These are phyloP conservation scores for Globisporangium megalacanthum DNA, from an alignment of 352 stramenopile genomes.

Conservation along the genomic window DNA sequence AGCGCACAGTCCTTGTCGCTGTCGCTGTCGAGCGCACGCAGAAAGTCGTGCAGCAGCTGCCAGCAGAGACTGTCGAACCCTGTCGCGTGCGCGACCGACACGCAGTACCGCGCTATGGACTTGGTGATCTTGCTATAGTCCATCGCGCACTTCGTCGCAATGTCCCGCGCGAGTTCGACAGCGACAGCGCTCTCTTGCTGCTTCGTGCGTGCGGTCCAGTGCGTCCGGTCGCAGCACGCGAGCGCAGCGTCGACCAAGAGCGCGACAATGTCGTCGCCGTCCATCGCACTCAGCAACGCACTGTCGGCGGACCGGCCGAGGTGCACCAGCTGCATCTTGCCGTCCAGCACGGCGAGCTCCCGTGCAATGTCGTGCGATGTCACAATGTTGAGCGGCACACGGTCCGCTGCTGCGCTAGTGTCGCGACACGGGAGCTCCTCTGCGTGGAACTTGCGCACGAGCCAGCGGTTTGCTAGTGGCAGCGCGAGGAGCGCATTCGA, in stretches of 20 bases:
- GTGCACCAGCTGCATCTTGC: conserved; percentile 50
- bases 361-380: conserved; percentile 56
- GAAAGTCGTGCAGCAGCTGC: conserved; percentile 47
- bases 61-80: conserved; percentile 38
- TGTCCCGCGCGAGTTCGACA: conserved; percentile 50
- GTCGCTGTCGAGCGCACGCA: conserved; percentile 20
- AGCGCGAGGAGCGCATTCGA: conserved; percentile 36
- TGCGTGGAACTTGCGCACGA: conserved; percentile 65
- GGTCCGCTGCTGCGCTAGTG: neutral
- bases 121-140: conserved; percentile 43
- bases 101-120: conserved; percentile 61
- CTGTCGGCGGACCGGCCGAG: conserved; percentile 44
- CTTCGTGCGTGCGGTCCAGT: conserved; percentile 32
- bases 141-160: conserved; percentile 24
- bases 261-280: conserved; percentile 45
- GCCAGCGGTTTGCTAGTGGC: conserved; percentile 45
- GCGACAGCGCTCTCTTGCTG: conserved; percentile 34
- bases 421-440: conserved; percentile 34
- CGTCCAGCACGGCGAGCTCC: conserved; percentile 53
- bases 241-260: conserved; percentile 41
- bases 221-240: conserved; percentile 11
- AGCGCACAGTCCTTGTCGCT: conserved; percentile 1
- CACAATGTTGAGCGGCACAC: conserved; percentile 41
- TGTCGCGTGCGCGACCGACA: conserved; percentile 38
- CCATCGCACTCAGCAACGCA: conserved; percentile 52